Percentiles rank a stretch among this genome's conserved stretches.
Evolutionary conservation across 345 rosid species (phyloP).

Genomic region (Cardamine resedifolia): DNA sequence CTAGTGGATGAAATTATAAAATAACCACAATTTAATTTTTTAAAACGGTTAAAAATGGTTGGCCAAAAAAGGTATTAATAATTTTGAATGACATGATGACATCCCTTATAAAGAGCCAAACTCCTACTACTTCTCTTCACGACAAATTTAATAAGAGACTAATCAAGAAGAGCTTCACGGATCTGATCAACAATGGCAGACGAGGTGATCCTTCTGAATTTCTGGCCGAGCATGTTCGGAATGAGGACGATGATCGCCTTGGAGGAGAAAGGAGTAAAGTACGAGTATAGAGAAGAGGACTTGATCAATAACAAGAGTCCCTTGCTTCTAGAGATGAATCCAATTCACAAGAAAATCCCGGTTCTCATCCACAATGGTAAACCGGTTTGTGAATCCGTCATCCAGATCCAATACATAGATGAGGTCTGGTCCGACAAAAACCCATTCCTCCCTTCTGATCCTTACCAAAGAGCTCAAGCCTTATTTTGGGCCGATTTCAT

Average conservation of each 20-base stretch:
- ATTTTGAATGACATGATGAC: not conserved
- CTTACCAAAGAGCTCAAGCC: constrained; percentile 22
- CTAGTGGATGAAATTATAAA: not conserved
- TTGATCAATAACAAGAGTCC: constrained; percentile 12
- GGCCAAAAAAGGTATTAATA: not conserved
- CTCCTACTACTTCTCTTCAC: not conserved
- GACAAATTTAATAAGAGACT: not conserved
- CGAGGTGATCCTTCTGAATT: constrained; percentile 17
- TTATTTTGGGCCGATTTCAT: constrained; percentile 24
- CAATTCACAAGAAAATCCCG: constrained; percentile 21
- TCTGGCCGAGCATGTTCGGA: constrained; percentile 26
- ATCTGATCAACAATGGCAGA: constrained; percentile 22
- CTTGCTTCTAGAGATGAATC: constrained; percentile 33
- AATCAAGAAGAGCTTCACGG: not conserved
- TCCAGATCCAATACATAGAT: constrained; percentile 30
- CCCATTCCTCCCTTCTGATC: constrained; percentile 15
- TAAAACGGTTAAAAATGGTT: too few species aligned
- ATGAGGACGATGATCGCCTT: constrained; percentile 30
- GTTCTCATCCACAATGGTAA: too few species aligned
- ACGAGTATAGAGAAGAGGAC: constrained; percentile 23
- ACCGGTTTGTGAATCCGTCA: constrained; percentile 29
- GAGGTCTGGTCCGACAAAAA: constrained; percentile 25
- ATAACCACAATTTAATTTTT: too few species aligned
- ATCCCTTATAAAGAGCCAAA: not conserved
- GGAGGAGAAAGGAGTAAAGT: constrained; percentile 29